Evolutionary conservation across 768 basidiomycete genomes (phyloP).

Genomic region (Baorangia bicolor): DNA sequence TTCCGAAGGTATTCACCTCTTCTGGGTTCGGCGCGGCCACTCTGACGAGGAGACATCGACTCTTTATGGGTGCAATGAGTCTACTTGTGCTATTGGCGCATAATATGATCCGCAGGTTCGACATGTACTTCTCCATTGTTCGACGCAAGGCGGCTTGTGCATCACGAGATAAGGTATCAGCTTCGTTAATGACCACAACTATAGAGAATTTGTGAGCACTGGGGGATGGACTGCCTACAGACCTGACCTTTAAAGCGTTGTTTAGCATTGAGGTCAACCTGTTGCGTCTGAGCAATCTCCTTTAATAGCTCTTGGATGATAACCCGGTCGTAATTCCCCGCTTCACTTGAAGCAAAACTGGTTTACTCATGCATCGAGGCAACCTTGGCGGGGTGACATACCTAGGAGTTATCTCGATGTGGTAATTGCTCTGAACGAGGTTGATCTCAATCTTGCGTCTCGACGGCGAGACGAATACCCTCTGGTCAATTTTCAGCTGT

Average conservation of each 20-base stretch:
- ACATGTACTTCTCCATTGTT: slow-evolving; percentile 99
- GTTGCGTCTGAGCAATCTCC: slow-evolving; percentile 98
- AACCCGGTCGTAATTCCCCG: slow-evolving; percentile 90
- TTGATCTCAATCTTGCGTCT: slow-evolving; percentile 95
- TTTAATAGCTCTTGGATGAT: slow-evolving; percentile 97
- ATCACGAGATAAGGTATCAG: slow-evolving; percentile 91
- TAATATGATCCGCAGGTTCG: slow-evolving; percentile 93
- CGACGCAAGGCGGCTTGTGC: slow-evolving; percentile 95
- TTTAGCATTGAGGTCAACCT: slow-evolving; percentile 93
- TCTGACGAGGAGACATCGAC: slow-evolving; percentile 89
- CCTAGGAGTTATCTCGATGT: slow-evolving; percentile 98
- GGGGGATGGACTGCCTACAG: neutral
- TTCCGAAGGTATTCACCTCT: slow-evolving; percentile 53
- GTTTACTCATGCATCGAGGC: neutral
- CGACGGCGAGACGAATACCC: slow-evolving; percentile 91
- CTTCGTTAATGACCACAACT: slow-evolving; percentile 99
- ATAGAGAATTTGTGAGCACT: neutral
- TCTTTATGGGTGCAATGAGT: slow-evolving; percentile 95
- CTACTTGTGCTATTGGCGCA: slow-evolving; percentile 95
- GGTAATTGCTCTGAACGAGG: slow-evolving; percentile 95
- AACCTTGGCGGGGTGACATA: slow-evolving; percentile 32
- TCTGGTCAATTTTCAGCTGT: slow-evolving; percentile 96
- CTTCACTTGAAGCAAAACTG: slow-evolving; percentile 62
- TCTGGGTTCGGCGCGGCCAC: slow-evolving; percentile 82
- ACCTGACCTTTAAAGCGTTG: slow-evolving; percentile 92